These are phyloP conservation scores for Akanthomyces muscarius DNA, from an alignment of 2,329 filamentous ascomycete genomes.

Conservation along the genomic window DNA sequence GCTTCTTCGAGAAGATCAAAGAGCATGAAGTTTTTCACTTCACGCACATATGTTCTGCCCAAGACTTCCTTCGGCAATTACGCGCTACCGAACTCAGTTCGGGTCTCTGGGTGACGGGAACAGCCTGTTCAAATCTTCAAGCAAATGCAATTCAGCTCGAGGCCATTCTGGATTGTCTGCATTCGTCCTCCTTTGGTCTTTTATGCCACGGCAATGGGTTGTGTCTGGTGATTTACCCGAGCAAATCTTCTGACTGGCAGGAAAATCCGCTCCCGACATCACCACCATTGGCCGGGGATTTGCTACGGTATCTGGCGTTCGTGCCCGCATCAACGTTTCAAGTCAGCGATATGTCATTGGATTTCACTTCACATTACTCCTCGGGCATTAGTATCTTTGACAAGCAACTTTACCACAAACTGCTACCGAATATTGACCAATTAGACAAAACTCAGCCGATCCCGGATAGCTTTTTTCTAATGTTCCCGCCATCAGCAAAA, in stretches of 20 bases:
- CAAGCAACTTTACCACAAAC: neutral
- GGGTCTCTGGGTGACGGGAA: constrained; percentile 19
- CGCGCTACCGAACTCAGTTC: constrained; percentile 20
- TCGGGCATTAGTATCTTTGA: constrained; percentile 11
- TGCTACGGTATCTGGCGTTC: constrained; percentile 4
- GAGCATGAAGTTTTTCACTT: constrained; percentile 28
- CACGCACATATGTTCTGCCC: constrained; percentile 31
- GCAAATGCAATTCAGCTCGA: constrained; percentile 24
- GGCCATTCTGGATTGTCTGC: constrained; percentile 32
- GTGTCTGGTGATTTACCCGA: constrained; percentile 39
- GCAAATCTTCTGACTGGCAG: constrained; percentile 34
- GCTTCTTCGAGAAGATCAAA: constrained; percentile 22
- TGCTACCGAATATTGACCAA: constrained; percentile 1
- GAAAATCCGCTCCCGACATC: constrained; percentile 5
- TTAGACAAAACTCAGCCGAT: constrained; percentile 13
- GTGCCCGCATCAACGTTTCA: neutral
- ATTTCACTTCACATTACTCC: neutral
- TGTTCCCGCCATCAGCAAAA: constrained; percentile 41
- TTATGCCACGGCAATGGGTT: constrained; percentile 30
- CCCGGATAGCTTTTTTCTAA: constrained; percentile 41
- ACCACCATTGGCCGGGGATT: constrained; percentile 6
- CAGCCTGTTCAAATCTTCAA: constrained; percentile 18
- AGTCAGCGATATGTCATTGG: neutral
- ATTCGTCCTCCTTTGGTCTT: constrained; percentile 33
- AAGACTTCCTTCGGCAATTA: constrained; percentile 27